Percentiles rank a stretch among this genome's conserved stretches.
Evolutionary conservation across 768 basidiomycete species (phyloP).

Genomic region (Kwoniella sp.): DNA sequence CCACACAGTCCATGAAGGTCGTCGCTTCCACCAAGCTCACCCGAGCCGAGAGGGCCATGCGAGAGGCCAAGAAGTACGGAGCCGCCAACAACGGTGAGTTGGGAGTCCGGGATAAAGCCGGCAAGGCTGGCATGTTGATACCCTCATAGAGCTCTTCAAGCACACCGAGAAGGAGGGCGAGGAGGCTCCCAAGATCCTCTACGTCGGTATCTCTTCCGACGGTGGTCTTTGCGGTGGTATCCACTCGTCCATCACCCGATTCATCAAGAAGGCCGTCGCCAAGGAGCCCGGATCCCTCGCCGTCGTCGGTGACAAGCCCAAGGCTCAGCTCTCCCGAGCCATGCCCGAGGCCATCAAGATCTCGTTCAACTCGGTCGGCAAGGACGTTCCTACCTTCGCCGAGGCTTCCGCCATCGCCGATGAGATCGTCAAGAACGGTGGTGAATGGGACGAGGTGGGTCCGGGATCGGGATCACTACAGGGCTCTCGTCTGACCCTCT

Average conservation of each 20-base stretch:
- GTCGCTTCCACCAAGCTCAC: slow-evolving; percentile 95
- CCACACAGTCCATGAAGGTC: slow-evolving; percentile 91
- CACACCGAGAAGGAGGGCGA: slow-evolving; percentile 59
- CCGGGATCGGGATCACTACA: not conserved
- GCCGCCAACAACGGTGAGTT: slow-evolving; percentile 55
- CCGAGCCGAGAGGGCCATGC: slow-evolving; percentile 92
- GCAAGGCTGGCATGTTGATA: too few relatives aligned
- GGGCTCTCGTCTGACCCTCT: not conserved
- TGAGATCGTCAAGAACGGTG: slow-evolving; percentile 76
- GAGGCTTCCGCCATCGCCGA: slow-evolving; percentile 94
- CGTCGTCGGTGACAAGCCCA: slow-evolving; percentile 95
- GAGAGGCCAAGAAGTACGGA: slow-evolving; percentile 85
- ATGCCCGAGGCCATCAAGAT: slow-evolving; percentile 65
- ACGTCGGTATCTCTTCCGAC: slow-evolving; percentile 93
- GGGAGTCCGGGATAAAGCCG: too few relatives aligned
- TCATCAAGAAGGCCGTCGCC: slow-evolving; percentile 67
- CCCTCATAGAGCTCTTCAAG: slow-evolving; percentile 72
- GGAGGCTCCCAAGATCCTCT: slow-evolving; percentile 64
- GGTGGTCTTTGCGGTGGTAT: slow-evolving; percentile 99
- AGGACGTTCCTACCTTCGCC: slow-evolving; percentile 93
- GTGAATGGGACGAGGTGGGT: slow-evolving; percentile 73
- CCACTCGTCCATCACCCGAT: slow-evolving; percentile 92
- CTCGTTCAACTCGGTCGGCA: slow-evolving; percentile 96
- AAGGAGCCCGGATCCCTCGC: slow-evolving; percentile 61
- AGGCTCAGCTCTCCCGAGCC: slow-evolving; percentile 75